Percentiles rank a stretch among this genome's conserved stretches.
Evolutionary conservation across 108 stramenopile species (phyloP).

Genomic region (Ochromonas danica): DNA sequence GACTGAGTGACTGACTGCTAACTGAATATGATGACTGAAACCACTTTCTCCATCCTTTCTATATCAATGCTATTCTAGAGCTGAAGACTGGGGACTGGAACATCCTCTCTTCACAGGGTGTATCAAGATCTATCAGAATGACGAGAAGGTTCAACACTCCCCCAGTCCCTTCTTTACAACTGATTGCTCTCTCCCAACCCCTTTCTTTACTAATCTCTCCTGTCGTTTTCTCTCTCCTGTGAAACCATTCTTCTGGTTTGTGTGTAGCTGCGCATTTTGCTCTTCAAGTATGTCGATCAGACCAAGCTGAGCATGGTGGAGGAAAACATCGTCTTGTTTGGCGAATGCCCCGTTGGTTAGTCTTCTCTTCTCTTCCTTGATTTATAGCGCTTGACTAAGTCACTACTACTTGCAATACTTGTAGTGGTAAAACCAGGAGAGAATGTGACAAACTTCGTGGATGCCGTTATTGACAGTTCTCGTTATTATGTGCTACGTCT

Average conservation of each 20-base stretch:
- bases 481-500: slow-evolving; percentile 20
- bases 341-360: slow-evolving; percentile 28
- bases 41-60: no score
- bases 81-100: slow-evolving; percentile 29
- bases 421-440: slow-evolving; percentile 23
- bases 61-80: background rate
- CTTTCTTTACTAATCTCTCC: no score
- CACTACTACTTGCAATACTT: background rate
- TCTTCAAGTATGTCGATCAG: slow-evolving; percentile 6
- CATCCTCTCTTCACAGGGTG: slow-evolving; percentile 28
- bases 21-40: no score
- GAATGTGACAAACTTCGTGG: slow-evolving; percentile 19
- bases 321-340: slow-evolving; percentile 17
- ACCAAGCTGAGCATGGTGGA: background rate
- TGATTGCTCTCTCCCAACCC: no score
- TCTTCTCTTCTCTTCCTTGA: background rate
- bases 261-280: slow-evolving; percentile 1
- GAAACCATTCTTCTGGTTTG: no score
- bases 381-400: background rate
- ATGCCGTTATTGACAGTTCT: slow-evolving; percentile 19
- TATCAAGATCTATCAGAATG: slow-evolving; percentile 6
- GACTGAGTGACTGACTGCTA: no score
- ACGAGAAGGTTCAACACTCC: no score
- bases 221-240: no score
- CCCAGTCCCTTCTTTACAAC: no score